Base-by-base conservation (phyloP, 1,139 yeast genomes). In the Geotrichum restrictum region DNA sequence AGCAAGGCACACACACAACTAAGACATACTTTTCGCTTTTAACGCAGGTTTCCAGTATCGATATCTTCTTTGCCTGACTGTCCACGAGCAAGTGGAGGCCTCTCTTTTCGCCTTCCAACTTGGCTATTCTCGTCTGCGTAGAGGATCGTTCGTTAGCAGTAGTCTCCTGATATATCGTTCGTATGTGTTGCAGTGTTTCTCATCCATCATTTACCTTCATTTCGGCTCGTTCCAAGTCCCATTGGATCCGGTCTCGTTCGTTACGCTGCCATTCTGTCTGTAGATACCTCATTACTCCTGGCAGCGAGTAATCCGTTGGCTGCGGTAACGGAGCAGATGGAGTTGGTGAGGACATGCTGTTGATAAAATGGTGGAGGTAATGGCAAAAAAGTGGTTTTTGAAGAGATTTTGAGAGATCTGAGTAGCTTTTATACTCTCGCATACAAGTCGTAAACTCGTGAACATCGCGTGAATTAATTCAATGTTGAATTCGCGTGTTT, bases 221-320 rank as follows among this genome's bases (percentile, higher is more conserved):
- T 59, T 78, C 81, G 11, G 80, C 77, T 45, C 76, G 67, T 60
- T 77, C 81, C 50, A 78, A 65, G 55, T 75, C 81, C 82, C 83
- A 80, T 47, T 76, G 76, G 48, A 80, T 76, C 46, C 82, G 69
- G 56, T 78, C 80, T 49, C 80, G 74, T 61, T 80, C 83, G 61
- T 76, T 77, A 47, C 74, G 73, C 55, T 80, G 79, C 74, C 80
- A 79, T 61, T 80, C 83, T 38, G 75, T 70, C 61, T 80, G 83
- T 58, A 80, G 69, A 58, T 77, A 80, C 59, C 78, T 76, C 77
- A 80, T 79, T 14, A 80, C 81, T 45, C 82, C 82, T 29, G 72
- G 71, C 43, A 69, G 62, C 50, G 71, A 64, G 60, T 69, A 69
- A 53, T 67, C 67, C 40, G 62, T 62, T 38, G 63, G 60, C 46